Evolutionary conservation across 108 stramenopile species (phyloP).

Genomic region (Nitzschia palea): DNA sequence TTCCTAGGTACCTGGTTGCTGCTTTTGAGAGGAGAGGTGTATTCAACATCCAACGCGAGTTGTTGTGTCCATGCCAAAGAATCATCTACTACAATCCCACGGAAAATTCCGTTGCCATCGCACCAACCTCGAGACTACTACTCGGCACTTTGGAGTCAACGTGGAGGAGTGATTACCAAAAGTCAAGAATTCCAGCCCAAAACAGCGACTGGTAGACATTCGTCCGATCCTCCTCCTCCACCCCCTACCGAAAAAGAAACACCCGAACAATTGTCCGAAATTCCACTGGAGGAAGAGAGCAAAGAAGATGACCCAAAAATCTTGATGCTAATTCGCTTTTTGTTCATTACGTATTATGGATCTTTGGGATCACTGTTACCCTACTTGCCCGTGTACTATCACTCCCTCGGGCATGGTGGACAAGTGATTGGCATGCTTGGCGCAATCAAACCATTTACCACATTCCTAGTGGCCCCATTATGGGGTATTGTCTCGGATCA

Average conservation of each 20-base stretch:
- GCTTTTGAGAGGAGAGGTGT: neutral
- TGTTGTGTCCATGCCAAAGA: neutral
- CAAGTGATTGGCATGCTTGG: slow-evolving; percentile 90
- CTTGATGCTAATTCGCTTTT: slow-evolving; percentile 70
- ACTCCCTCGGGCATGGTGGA: slow-evolving; percentile 84
- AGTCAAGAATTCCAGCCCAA: neutral
- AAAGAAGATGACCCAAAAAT: slow-evolving; percentile 29
- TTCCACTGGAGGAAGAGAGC: neutral
- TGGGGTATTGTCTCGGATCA: slow-evolving; percentile 92
- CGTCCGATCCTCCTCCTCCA: neutral
- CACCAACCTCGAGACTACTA: neutral
- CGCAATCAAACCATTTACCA: slow-evolving; percentile 92
- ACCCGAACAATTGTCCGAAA: neutral
- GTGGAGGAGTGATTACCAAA: neutral
- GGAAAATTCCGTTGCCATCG: neutral
- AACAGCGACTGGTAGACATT: too few relatives aligned
- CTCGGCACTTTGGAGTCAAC: neutral
- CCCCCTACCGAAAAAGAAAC: neutral
- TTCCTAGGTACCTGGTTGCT: neutral
- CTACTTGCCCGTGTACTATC: slow-evolving; percentile 94
- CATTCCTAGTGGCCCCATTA: slow-evolving; percentile 90
- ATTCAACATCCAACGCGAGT: neutral
- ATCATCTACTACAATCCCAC: neutral
- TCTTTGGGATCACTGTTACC: slow-evolving; percentile 89
- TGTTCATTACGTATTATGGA: slow-evolving; percentile 91